Evolutionary conservation across 768 basidiomycete species (phyloP).

Genomic region (Dioszegia aurantiaca): DNA sequence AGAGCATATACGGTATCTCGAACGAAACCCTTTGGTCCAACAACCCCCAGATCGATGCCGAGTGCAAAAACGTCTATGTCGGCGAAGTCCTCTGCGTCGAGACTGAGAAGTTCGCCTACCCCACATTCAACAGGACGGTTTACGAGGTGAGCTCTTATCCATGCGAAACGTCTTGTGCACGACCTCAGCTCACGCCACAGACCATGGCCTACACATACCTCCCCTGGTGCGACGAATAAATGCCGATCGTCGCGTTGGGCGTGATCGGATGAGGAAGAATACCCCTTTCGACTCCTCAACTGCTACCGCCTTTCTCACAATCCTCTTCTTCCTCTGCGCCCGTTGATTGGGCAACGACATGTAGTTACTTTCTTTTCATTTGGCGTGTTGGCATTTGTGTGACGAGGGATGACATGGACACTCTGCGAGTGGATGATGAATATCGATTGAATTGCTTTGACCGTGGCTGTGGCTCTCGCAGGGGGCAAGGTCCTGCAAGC

Average conservation of each 20-base stretch:
- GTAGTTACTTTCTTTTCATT: not conserved
- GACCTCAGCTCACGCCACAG: slow-evolving; percentile 2
- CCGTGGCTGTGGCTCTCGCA: too few species aligned
- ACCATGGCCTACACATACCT: slow-evolving; percentile 21
- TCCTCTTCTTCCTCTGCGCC: slow-evolving; percentile 10
- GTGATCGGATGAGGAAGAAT: not conserved
- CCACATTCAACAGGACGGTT: slow-evolving; percentile 42
- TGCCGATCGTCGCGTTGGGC: not conserved
- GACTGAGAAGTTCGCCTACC: slow-evolving; percentile 55
- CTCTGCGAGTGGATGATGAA: slow-evolving; percentile 18
- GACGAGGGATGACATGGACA: slow-evolving; percentile 15
- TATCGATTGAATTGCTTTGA: not conserved
- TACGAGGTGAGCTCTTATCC: slow-evolving; percentile 36
- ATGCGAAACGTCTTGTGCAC: not conserved
- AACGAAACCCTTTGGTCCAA: slow-evolving; percentile 61
- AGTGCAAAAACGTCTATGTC: slow-evolving; percentile 64
- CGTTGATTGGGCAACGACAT: slow-evolving; percentile 15
- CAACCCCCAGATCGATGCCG: slow-evolving; percentile 69
- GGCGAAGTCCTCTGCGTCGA: slow-evolving; percentile 70
- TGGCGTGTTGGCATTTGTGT: not conserved
- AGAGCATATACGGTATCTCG: slow-evolving; percentile 56
- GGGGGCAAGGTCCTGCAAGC: too few species aligned
- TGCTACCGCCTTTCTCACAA: not conserved
- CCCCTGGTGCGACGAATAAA: slow-evolving; percentile 16
- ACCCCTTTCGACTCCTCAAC: not conserved